phyloP scores from a whole-genome alignment of 208 protist species.

The Wallacemonas sp. region DNA sequence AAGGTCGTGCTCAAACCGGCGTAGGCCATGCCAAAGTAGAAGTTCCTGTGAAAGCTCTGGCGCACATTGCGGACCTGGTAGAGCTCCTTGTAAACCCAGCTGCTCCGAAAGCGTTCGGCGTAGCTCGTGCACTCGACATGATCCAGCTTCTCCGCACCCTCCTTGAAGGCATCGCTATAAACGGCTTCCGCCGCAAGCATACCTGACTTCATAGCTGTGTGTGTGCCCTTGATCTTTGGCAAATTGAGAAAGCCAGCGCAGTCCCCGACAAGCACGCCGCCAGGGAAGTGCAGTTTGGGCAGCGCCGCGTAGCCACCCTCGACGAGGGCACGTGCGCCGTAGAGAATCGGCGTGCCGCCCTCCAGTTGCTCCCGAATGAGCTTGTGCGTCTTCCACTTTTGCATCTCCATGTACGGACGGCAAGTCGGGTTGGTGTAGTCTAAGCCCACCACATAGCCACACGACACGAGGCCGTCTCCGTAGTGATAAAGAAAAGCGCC shows the following conservation, averaged over 20 bases:
- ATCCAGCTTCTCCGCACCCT: slow-evolving; percentile 46
- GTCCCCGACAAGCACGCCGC: slow-evolving; percentile 94
- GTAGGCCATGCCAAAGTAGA: slow-evolving; percentile 79
- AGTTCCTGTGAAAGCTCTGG: slow-evolving; percentile 89
- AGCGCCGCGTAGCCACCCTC: slow-evolving; percentile 95
- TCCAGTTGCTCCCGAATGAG: slow-evolving; percentile 80
- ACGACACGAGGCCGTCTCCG: slow-evolving; percentile 86
- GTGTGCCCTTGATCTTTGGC: slow-evolving; percentile 97
- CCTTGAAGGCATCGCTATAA: slow-evolving; percentile 68
- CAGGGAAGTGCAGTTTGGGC: slow-evolving; percentile 95
- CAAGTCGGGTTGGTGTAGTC: slow-evolving; percentile 98
- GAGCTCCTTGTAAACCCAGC: slow-evolving; percentile 96
- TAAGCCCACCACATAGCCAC: slow-evolving; percentile 96
- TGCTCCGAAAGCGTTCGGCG: slow-evolving; percentile 76
- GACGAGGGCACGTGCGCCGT: slow-evolving; percentile 96
- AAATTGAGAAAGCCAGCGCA: slow-evolving; percentile 98
- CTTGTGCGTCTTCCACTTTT: slow-evolving; percentile 95
- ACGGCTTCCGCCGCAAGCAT: slow-evolving; percentile 91
- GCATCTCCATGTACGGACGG: slow-evolving; percentile 96
- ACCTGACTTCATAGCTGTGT: slow-evolving; percentile 97
- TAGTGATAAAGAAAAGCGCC: slow-evolving; percentile 98
- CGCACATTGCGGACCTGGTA: slow-evolving; percentile 93
- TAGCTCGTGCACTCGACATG: slow-evolving; percentile 80
- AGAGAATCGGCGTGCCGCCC: slow-evolving; percentile 90
- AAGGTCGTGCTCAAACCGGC: slow-evolving; percentile 83